A percentile compares a stretch with the other conserved stretches of the same genome.
Conservation (phyloP, 768 basidiomycete species). For the Amylocystis lapponica region DNA sequence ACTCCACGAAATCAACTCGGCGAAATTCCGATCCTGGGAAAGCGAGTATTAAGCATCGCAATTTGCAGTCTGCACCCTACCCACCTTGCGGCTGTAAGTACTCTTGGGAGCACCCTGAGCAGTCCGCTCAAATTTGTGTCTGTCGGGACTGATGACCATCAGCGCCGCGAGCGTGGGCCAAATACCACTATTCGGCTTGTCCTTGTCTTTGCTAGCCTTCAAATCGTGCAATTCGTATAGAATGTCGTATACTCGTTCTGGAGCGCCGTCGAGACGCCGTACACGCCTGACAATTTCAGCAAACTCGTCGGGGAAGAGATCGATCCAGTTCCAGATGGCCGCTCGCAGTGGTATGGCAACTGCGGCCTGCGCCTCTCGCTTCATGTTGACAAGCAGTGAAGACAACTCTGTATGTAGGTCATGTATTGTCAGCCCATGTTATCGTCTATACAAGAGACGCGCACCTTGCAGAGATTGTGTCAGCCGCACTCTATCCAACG, state of each 20-base stretch:
- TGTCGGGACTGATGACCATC: conserved; percentile 70
- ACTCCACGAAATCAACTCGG: conserved; percentile 49
- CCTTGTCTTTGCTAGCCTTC: conserved; percentile 28
- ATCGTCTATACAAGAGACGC: background rate
- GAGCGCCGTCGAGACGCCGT: conserved; percentile 67
- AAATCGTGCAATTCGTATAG: conserved; percentile 45
- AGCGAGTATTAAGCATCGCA: background rate
- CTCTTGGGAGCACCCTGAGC: conserved; percentile 25
- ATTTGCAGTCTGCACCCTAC: too few species aligned
- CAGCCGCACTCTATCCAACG: conserved; percentile 64
- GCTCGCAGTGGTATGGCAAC: conserved; percentile 68
- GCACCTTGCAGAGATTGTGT: conserved; percentile 65
- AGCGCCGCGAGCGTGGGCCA: conserved; percentile 82
- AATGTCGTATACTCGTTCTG: conserved; percentile 83
- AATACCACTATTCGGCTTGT: conserved; percentile 38
- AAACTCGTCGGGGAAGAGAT: conserved; percentile 71
- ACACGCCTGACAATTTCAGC: conserved; percentile 61
- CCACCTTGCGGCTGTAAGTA: conserved; percentile 16
- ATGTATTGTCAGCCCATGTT: background rate
- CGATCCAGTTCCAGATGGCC: conserved; percentile 90
- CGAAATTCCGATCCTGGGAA: conserved; percentile 46
- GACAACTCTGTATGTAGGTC: conserved; percentile 55
- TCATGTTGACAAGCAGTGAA: conserved; percentile 79
- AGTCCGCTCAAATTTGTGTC: conserved; percentile 34
- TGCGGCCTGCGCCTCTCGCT: conserved; percentile 62